A percentile compares a stretch with the other conserved stretches of the same genome.
These are phyloP conservation scores for Trichosporon inkin DNA, from an alignment of 1,284 basidiomycete species.

Conservation along the genomic window DNA sequence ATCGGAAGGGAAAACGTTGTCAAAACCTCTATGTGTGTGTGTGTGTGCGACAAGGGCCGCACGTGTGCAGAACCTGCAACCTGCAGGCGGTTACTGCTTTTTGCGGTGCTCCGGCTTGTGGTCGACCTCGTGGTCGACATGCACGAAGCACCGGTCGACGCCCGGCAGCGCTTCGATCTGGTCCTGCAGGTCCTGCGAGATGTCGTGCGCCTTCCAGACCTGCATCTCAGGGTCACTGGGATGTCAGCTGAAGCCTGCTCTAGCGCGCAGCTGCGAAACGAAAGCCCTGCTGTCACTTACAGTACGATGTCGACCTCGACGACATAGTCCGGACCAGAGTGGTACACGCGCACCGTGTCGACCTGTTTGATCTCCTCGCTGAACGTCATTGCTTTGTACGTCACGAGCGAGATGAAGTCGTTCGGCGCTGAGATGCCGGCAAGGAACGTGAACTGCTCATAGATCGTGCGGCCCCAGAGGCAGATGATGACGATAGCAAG, in stretches of 20 bases:
- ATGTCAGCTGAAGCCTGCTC: background rate
- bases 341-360: slow-evolving; percentile 84
- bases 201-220: slow-evolving; percentile 85
- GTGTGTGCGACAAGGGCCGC: background rate
- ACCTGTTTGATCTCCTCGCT: slow-evolving; percentile 77
- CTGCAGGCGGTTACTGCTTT: background rate
- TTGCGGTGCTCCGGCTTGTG: slow-evolving; percentile 55
- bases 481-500: slow-evolving; percentile 72
- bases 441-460: slow-evolving; percentile 72
- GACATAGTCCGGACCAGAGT: slow-evolving; percentile 70
- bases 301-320: slow-evolving; percentile 96
- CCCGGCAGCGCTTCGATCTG: slow-evolving; percentile 87
- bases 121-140: slow-evolving; percentile 86
- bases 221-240: slow-evolving; percentile 69
- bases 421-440: slow-evolving; percentile 87
- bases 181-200: slow-evolving; percentile 87
- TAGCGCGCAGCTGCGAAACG: background rate
- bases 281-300: slow-evolving; percentile 1
- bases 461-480: slow-evolving; percentile 74
- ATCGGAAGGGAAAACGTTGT: background rate
- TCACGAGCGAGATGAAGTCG: slow-evolving; percentile 83
- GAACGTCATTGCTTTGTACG: slow-evolving; percentile 89
- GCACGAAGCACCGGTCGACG: slow-evolving; percentile 87
- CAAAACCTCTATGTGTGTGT: background rate
- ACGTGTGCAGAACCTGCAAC: no score